A percentile compares a stretch with the other conserved stretches of the same genome.
Evolutionary conservation across 139 green algal species (phyloP).

Genomic region (Nannochloris sp.): DNA sequence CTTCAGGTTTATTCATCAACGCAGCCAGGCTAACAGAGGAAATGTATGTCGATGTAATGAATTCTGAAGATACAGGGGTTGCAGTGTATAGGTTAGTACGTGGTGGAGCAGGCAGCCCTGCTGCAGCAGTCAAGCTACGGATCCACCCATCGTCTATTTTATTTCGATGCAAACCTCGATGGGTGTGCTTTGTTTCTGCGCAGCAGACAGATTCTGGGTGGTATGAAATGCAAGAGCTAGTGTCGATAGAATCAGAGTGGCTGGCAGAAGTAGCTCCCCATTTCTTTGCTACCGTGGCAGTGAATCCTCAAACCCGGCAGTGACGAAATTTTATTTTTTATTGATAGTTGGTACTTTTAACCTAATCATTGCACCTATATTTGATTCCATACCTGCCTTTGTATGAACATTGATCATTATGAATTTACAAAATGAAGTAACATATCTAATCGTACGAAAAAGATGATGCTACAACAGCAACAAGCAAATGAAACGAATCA

Average conservation of each 20-base stretch:
- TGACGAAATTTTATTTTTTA: too few relatives aligned
- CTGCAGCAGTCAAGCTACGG: constrained; percentile 29
- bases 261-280: constrained; percentile 93
- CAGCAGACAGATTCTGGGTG: constrained; percentile 50
- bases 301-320: too few relatives aligned
- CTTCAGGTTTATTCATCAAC: constrained; percentile 92
- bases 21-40: constrained; percentile 86
- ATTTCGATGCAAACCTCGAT: constrained; percentile 40
- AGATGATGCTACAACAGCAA: too few relatives aligned
- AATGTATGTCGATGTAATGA: constrained; percentile 71
- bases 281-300: too few relatives aligned
- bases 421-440: too few relatives aligned
- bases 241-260: constrained; percentile 91
- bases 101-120: constrained; percentile 53
- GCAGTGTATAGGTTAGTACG: constrained; percentile 88
- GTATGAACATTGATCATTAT: too few relatives aligned
- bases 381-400: too few relatives aligned
- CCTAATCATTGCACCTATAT: too few relatives aligned
- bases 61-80: constrained; percentile 57
- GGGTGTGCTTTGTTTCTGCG: constrained; percentile 44
- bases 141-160: constrained; percentile 57
- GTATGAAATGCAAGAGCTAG: constrained; percentile 97
- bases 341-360: too few relatives aligned
- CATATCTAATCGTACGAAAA: too few relatives aligned
- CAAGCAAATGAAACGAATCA: too few relatives aligned